Percentiles rank a stretch among this genome's conserved stretches.
phyloP scores from a whole-genome alignment of 805 yeast species.

The Priceomyces haplophilus region DNA sequence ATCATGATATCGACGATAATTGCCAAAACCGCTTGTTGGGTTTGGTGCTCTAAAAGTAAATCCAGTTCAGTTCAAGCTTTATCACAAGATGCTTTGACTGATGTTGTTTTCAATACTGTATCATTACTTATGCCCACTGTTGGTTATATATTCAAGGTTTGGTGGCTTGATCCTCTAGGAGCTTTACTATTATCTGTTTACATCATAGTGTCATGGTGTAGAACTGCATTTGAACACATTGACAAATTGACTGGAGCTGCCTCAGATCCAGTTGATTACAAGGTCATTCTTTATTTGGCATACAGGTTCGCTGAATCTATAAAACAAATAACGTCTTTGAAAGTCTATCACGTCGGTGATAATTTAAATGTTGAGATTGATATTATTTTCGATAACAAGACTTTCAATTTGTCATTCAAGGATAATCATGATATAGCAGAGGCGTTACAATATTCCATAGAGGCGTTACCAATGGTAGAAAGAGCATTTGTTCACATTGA shows the following conservation, averaged over 20 bases:
- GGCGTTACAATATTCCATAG: constrained; percentile 76
- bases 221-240: constrained; percentile 67
- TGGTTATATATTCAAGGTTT: constrained; percentile 49
- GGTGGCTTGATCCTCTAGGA: constrained; percentile 79
- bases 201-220: constrained; percentile 61
- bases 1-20: constrained; percentile 66
- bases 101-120: constrained; percentile 67
- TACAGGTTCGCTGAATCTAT: constrained; percentile 67
- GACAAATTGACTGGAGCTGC: constrained; percentile 72
- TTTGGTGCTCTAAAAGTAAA: constrained; percentile 57
- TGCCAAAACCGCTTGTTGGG: constrained; percentile 57
- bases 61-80: constrained; percentile 73
- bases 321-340: constrained; percentile 58
- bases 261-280: constrained; percentile 60
- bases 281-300: constrained; percentile 65
- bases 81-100: constrained; percentile 81
- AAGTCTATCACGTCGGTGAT: constrained; percentile 79
- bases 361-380: constrained; percentile 74
- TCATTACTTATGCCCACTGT: constrained; percentile 67
- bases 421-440: constrained; percentile 82
- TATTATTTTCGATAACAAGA: constrained; percentile 47
- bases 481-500: constrained; percentile 82
- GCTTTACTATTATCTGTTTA: constrained; percentile 63
- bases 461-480: constrained; percentile 72
- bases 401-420: constrained; percentile 47